phyloP scores from a whole-genome alignment of 116 monocot species.

The Trichopus zeylanicus region DNA sequence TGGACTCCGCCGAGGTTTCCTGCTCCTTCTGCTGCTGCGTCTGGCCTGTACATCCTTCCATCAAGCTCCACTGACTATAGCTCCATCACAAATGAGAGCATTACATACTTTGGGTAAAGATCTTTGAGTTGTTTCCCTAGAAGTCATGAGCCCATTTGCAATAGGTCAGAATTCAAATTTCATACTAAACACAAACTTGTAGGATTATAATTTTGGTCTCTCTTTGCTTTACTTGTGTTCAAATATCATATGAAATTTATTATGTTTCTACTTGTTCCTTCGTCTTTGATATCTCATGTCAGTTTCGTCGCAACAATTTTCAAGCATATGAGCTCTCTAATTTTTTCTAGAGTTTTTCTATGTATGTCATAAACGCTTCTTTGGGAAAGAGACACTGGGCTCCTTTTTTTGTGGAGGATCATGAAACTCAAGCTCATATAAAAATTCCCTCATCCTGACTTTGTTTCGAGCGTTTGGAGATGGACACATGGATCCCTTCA shows the following conservation, averaged over 20 bases:
- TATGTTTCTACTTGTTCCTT: too few relatives aligned
- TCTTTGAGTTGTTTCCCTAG: neutral
- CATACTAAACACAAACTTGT: neutral
- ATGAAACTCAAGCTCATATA: neutral
- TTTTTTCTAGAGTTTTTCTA: too few relatives aligned
- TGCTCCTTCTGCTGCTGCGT: conserved; percentile 5
- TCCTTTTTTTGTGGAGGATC: neutral
- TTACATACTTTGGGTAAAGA: conserved; percentile 41
- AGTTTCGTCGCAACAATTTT: too few relatives aligned
- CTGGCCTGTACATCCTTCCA: conserved; percentile 45
- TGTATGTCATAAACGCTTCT: too few relatives aligned
- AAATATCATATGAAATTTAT: too few relatives aligned
- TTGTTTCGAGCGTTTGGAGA: neutral
- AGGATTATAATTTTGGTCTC: neutral
- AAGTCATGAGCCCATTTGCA: too few relatives aligned
- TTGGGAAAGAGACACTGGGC: neutral
- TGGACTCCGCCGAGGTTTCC: neutral
- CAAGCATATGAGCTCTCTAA: too few relatives aligned
- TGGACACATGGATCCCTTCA: conserved; percentile 8
- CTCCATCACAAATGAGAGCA: conserved; percentile 79
- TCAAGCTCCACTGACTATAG: conserved; percentile 80
- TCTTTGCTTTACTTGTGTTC: neutral
- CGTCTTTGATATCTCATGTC: neutral
- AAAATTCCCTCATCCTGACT: neutral
- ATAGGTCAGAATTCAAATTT: neutral